Evolutionary conservation across 2,329 filamentous ascomycete genomes (phyloP).

Genomic region (Zymoseptoria tritici): DNA sequence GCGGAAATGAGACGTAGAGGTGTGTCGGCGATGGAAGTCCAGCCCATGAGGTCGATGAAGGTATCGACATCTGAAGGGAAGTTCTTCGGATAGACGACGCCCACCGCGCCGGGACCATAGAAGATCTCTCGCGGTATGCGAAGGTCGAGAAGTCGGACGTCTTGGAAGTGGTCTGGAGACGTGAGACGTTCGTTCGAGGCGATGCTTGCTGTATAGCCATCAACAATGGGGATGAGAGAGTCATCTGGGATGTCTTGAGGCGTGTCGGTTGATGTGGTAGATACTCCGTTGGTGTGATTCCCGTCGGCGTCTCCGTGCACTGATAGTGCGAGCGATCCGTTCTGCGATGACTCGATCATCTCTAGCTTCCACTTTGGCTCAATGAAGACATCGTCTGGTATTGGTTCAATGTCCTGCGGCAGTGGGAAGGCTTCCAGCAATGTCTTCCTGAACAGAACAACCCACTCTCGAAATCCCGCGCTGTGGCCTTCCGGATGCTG

Average conservation of each 20-base stretch:
- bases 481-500: slow-evolving; percentile 81
- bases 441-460: slow-evolving; percentile 54
- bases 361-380: slow-evolving; percentile 64
- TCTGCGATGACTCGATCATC: slow-evolving; percentile 14
- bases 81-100: slow-evolving; percentile 82
- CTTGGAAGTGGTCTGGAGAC: slow-evolving; percentile 75
- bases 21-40: slow-evolving; percentile 64
- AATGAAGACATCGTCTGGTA: slow-evolving; percentile 66
- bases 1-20: slow-evolving; percentile 50
- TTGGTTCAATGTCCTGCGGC: slow-evolving; percentile 57
- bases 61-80: slow-evolving; percentile 70
- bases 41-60: slow-evolving; percentile 71
- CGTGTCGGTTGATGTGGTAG: neutral
- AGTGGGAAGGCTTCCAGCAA: slow-evolving; percentile 64
- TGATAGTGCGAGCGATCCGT: neutral
- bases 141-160: slow-evolving; percentile 75
- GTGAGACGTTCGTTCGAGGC: slow-evolving; percentile 66
- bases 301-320: too few species aligned
- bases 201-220: slow-evolving; percentile 52
- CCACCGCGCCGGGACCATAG: slow-evolving; percentile 67
- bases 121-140: slow-evolving; percentile 36
- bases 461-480: slow-evolving; percentile 31
- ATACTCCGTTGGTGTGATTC: neutral
- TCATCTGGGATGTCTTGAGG: neutral
- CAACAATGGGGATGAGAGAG: slow-evolving; percentile 50